Percentiles rank a stretch among this genome's conserved stretches.
Evolutionary conservation across 192 early-diverging fungal species (phyloP).

Genomic region (Irineochytrium annulatum): DNA sequence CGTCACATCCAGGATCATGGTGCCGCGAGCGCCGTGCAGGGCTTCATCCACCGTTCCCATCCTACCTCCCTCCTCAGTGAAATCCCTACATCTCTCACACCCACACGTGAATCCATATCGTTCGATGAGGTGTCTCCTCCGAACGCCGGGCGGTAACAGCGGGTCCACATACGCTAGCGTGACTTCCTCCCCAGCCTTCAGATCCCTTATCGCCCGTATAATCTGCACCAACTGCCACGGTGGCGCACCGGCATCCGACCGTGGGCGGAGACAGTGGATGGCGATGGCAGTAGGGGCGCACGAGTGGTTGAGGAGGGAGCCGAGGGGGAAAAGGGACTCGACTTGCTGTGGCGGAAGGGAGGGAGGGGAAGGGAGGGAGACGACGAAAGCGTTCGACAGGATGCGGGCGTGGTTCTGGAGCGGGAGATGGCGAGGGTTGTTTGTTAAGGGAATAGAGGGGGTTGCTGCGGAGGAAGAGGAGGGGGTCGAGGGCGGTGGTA

Average conservation of each 20-base stretch:
- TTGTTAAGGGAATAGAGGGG: no score
- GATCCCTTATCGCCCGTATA: slow-evolving; percentile 48
- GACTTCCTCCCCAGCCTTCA: slow-evolving; percentile 49
- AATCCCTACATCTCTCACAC: not conserved
- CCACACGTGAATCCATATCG: not conserved
- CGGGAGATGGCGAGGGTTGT: no score
- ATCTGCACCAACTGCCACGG: slow-evolving; percentile 48
- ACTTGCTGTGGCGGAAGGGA: slow-evolving; percentile 31
- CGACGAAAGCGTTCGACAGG: not conserved
- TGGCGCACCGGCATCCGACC: no score
- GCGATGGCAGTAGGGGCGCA: slow-evolving; percentile 42
- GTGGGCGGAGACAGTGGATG: no score
- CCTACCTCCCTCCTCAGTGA: no score
- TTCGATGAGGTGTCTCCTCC: not conserved
- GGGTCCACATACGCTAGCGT: slow-evolving; percentile 57
- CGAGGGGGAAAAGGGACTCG: slow-evolving; percentile 60
- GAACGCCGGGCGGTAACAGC: not conserved
- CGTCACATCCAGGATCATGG: not conserved
- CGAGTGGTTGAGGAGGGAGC: slow-evolving; percentile 63
- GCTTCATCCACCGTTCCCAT: not conserved
- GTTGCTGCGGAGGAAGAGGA: not conserved
- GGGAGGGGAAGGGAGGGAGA: not conserved
- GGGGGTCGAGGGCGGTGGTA: not conserved
- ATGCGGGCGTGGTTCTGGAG: not conserved
- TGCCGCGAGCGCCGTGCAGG: no score